Conservation (phyloP, 768 basidiomycete genomes). For the Vararia minispora region DNA sequence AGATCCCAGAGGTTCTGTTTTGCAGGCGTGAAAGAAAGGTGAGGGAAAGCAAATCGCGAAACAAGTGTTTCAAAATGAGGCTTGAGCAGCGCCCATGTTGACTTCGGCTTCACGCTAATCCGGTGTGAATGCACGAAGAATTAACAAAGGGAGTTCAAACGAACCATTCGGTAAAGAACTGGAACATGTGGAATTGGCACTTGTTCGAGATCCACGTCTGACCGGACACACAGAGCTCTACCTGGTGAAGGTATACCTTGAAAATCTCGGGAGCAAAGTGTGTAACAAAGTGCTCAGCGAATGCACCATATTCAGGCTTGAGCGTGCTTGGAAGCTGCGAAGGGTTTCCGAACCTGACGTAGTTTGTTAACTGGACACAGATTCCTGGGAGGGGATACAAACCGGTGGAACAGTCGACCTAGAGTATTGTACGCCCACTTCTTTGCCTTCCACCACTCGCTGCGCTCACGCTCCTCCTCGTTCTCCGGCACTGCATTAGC, state of each 20-base stretch:
- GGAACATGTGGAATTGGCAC: conserved; percentile 73
- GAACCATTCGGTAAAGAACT: conserved; percentile 83
- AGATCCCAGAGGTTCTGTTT: conserved; percentile 62
- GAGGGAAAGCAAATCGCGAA: conserved; percentile 78
- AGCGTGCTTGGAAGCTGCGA: conserved; percentile 71
- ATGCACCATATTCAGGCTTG: conserved; percentile 55
- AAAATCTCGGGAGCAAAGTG: conserved; percentile 82
- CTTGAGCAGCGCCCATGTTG: conserved; percentile 83
- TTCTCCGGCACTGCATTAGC: conserved; percentile 55
- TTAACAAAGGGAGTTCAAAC: conserved; percentile 13
- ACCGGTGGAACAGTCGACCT: conserved; percentile 71
- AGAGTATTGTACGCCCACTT: conserved; percentile 88
- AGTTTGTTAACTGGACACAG: background rate
- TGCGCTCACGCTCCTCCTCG: conserved; percentile 64
- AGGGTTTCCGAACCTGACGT: conserved; percentile 67
- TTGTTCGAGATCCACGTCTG: conserved; percentile 76
- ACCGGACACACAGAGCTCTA: conserved; percentile 62
- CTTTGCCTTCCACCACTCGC: conserved; percentile 87
- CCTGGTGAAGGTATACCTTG: conserved; percentile 60
- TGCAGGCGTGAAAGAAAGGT: conserved; percentile 64
- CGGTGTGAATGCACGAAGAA: background rate
- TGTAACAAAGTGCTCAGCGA: conserved; percentile 68
- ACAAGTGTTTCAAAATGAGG: conserved; percentile 73
- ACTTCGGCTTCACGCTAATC: conserved; percentile 77
- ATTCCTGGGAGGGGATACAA: background rate